Evolutionary conservation across 176 grass and related monocot species (phyloP), one percentile per base, ranked within the genome.

Genomic region (Ensete ventricosum): DNA sequence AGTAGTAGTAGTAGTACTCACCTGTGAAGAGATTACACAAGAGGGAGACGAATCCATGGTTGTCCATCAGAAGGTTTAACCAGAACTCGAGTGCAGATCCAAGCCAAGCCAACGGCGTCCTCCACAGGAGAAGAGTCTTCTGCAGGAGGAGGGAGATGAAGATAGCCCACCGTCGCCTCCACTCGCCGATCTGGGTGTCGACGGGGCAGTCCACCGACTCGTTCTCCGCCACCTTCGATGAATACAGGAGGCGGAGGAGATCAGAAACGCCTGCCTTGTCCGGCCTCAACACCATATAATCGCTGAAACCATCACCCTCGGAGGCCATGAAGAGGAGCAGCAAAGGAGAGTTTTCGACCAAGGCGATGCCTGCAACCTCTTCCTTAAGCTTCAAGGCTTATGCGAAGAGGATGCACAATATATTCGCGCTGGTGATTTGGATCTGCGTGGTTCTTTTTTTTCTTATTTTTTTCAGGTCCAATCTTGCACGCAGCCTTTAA

Each of bases 241-340:
- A 90, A 62, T 79, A 24, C 64, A 90, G 82, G 27, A 90, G 84
- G 62, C 83, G 88, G 75, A 87, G 29, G 82, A 90, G 71, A 34
- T 90, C 82, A 2, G 26, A 50, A 14, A 79, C 62, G 34, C 88
- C 72, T 20, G 81, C 79, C 58, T 77, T 87, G 72, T 90, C 82
- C 11, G 88, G 88, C 8, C 84, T 82, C 26, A 90, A 79, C 79
- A 84, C 79, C 81, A 90, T 81, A 74, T 82, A 90, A 55, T 87
- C 82, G 84, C 81, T 84, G 82, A 87, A 90, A 70, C 81, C 74
- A 72, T 90, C 83, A 48, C 81, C 81, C 51, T 73, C 53, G 4
- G 71, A 73, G 50, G 22, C 70, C 70, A 73, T 73, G 9, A 23
- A 24, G 49, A 14, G 11, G 17, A 25, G 24, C 24, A 1, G 34